Percentiles rank a stretch among this genome's conserved stretches.
These are phyloP conservation scores for Hypoxylon sp. DNA, from an alignment of 2,329 filamentous ascomycete species.

Conservation along the genomic window DNA sequence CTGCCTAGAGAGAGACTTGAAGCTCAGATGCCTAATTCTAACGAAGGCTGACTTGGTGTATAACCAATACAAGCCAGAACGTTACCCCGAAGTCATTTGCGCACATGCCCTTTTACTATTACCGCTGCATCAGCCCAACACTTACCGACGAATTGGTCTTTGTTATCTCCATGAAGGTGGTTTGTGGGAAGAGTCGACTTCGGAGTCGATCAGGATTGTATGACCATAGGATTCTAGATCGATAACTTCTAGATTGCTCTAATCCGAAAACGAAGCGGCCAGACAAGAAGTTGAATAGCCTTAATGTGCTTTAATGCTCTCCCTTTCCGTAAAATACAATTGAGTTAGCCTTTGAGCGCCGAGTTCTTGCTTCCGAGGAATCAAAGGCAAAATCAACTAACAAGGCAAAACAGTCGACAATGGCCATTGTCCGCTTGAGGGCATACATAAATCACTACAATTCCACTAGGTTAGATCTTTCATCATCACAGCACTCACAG, in stretches of 20 bases:
- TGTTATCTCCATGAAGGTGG: constrained; percentile 26
- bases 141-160: constrained; percentile 18
- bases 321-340: background rate
- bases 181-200: constrained; percentile 21
- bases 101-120: constrained; percentile 13
- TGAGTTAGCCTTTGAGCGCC: background rate
- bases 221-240: background rate
- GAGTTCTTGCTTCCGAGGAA: background rate
- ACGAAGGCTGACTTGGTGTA: constrained; percentile 22
- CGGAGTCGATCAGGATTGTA: constrained; percentile 19
- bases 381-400: background rate
- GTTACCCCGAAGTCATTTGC: constrained; percentile 13
- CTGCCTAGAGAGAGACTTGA: constrained; percentile 14
- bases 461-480: background rate
- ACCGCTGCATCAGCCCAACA: constrained; percentile 2
- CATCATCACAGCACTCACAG: background rate
- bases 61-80: constrained; percentile 15
- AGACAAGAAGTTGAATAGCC: background rate
- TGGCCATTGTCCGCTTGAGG: background rate
- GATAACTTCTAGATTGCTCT: background rate
- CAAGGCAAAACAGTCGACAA: background rate
- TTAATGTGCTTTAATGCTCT: background rate
- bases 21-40: constrained; percentile 18
- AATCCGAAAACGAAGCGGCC: background rate
- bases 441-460: background rate